Percentiles rank a stretch among this genome's conserved stretches.
Conservation (phyloP, 257 asterid genomes). For the Solanum microdontum region DNA sequence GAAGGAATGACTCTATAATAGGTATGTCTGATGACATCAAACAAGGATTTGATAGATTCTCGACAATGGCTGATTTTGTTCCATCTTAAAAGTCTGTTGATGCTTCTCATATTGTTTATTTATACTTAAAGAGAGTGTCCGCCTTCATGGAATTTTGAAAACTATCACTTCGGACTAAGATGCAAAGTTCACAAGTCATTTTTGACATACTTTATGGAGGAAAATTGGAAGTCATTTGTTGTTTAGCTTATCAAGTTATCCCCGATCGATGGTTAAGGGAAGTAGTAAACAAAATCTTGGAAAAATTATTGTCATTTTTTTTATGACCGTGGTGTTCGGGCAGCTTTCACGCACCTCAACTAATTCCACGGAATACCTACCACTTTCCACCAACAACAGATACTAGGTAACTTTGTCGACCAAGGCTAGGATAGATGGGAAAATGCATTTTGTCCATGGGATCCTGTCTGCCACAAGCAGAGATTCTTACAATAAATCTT, state of each 20-base stretch:
- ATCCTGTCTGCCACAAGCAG: neutral
- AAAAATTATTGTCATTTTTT: neutral
- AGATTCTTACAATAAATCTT: neutral
- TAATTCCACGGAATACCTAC: too few species aligned
- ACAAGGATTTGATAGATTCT: neutral
- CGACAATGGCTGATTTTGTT: neutral
- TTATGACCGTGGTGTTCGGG: too few species aligned
- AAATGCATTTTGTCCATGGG: neutral
- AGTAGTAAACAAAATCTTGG: neutral
- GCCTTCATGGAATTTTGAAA: neutral
- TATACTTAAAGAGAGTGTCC: neutral
- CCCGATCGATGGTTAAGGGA: neutral
- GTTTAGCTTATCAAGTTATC: neutral
- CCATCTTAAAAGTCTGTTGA: neutral
- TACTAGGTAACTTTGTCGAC: too few species aligned
- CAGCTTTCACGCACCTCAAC: too few species aligned
- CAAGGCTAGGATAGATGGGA: too few species aligned
- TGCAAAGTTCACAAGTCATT: neutral
- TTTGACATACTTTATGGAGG: neutral
- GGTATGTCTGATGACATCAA: neutral
- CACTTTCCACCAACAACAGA: too few species aligned
- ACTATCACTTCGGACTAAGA: neutral
- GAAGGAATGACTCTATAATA: neutral
- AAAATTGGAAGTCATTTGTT: neutral
- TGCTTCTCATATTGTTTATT: neutral